Evolutionary conservation across 257 asterid species (phyloP).

Genomic region (Marsdenia floribunda): DNA sequence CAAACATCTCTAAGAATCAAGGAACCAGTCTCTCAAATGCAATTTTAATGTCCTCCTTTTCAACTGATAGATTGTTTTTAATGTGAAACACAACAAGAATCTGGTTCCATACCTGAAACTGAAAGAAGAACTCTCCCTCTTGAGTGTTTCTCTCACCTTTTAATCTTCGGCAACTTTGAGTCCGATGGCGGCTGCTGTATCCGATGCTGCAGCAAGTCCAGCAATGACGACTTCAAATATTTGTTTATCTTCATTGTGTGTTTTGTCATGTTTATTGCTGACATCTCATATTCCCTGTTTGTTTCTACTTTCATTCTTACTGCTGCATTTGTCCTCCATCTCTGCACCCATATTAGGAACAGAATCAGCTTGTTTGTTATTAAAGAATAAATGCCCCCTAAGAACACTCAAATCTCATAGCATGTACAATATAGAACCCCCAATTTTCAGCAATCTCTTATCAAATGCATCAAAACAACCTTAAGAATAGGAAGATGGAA

Average conservation of each 20-base stretch:
- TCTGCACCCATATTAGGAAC: slow-evolving; percentile 2
- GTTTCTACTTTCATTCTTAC: slow-evolving; percentile 13
- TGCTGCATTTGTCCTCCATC: slow-evolving; percentile 2
- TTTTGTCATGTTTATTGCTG: slow-evolving; percentile 7
- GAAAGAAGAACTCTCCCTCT: not conserved
- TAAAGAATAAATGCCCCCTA: not conserved
- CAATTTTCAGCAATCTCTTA: not conserved
- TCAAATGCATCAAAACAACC: not conserved
- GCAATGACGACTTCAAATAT: slow-evolving; percentile 1
- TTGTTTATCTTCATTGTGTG: slow-evolving; percentile 12
- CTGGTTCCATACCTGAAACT: not conserved
- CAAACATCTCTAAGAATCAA: too few species aligned
- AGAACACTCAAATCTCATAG: not conserved
- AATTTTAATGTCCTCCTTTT: too few species aligned
- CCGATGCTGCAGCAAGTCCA: slow-evolving; percentile 8
- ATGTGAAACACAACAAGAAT: too few species aligned
- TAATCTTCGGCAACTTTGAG: not conserved
- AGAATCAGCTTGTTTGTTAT: not conserved
- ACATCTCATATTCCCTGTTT: not conserved
- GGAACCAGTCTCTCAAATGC: too few species aligned
- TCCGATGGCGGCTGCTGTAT: not conserved
- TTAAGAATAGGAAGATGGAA: too few species aligned
- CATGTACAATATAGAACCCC: not conserved
- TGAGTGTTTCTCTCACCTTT: not conserved
- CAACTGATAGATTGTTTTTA: too few species aligned